Conservation (phyloP, 345 rosid species). For the Eucalyptus albens region DNA sequence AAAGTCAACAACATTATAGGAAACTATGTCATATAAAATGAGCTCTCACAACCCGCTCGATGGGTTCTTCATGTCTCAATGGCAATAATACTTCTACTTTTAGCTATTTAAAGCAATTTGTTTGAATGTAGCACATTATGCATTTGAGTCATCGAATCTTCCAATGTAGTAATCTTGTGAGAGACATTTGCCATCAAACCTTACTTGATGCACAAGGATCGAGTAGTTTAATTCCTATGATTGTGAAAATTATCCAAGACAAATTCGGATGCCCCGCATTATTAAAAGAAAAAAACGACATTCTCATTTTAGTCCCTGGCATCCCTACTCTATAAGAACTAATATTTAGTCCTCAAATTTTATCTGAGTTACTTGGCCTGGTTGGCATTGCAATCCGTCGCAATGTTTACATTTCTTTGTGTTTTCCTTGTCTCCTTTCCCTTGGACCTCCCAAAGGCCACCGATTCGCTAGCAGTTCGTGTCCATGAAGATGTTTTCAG, state of each 20-base stretch:
- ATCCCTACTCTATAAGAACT: background rate
- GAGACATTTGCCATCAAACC: background rate
- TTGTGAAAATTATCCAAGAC: background rate
- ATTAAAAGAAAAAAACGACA: background rate
- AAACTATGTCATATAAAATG: background rate
- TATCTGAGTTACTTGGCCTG: background rate
- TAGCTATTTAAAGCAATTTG: background rate
- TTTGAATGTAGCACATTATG: background rate
- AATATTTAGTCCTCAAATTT: background rate
- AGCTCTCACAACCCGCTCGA: too few relatives aligned
- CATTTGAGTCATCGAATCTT: background rate
- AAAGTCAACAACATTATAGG: background rate
- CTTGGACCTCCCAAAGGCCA: background rate
- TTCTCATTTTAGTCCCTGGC: background rate
- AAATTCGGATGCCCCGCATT: background rate
- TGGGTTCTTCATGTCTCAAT: background rate
- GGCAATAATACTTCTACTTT: background rate
- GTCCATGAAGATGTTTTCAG: background rate
- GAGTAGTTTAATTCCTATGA: background rate
- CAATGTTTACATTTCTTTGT: background rate
- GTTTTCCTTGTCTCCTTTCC: background rate
- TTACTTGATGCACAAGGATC: background rate
- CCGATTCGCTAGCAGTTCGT: background rate
- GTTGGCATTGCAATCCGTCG: too few relatives aligned
- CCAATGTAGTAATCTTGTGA: background rate